Evolutionary conservation across 306 rosid genomes (phyloP).

Genomic region (Phaseolus lunatus): DNA sequence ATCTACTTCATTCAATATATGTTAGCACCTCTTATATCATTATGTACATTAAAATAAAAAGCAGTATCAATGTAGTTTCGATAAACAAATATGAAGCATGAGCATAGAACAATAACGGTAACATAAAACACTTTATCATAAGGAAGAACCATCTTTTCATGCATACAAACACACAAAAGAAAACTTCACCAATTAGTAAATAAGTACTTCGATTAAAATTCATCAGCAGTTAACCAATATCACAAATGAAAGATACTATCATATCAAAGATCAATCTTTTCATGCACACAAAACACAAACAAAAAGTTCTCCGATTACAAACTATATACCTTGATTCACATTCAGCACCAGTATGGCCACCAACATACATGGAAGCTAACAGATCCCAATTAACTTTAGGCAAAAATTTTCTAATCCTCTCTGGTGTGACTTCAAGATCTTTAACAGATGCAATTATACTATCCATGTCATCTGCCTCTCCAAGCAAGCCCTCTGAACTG

Average conservation of each 20-base stretch:
- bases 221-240: too few species aligned
- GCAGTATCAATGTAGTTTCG: neutral
- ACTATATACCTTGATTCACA: slow-evolving; percentile 86
- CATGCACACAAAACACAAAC: neutral
- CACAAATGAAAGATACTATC: too few species aligned
- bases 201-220: too few species aligned
- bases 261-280: slow-evolving; percentile 17
- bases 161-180: too few species aligned
- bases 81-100: slow-evolving; percentile 14
- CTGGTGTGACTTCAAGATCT: slow-evolving; percentile 66
- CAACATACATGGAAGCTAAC: slow-evolving; percentile 75
- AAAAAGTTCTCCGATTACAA: slow-evolving; percentile 22
- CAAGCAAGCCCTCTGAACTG: slow-evolving; percentile 58
- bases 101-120: slow-evolving; percentile 18
- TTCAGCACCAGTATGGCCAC: slow-evolving; percentile 81
- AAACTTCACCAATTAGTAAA: too few species aligned
- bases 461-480: slow-evolving; percentile 66
- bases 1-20: neutral
- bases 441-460: slow-evolving; percentile 63
- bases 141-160: neutral
- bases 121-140: slow-evolving; percentile 30
- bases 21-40: slow-evolving; percentile 10
- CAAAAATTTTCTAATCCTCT: slow-evolving; percentile 64
- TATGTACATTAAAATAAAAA: slow-evolving; percentile 20
- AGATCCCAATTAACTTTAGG: slow-evolving; percentile 89